phyloP scores from a whole-genome alignment of 164 flowering plant genomes.

The Buxus sempervirens region DNA sequence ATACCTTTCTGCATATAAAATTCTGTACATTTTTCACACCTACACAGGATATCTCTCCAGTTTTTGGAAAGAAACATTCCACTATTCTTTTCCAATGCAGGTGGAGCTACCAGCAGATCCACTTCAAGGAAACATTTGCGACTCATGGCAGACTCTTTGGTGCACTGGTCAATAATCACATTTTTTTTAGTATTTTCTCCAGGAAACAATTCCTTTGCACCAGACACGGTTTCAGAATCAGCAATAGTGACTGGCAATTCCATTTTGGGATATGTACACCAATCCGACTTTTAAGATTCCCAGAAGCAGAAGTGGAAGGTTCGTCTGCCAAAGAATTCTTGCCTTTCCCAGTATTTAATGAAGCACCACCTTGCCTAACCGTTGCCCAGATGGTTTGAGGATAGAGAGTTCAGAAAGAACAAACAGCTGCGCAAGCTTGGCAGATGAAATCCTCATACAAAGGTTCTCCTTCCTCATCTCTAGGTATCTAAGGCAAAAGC shows the following conservation, averaged over 20 bases:
- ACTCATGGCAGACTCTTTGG: conserved; percentile 15
- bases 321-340: conserved; percentile 25
- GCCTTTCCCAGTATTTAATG: conserved; percentile 27
- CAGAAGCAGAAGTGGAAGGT: conserved; percentile 24
- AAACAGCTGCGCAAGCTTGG: conserved; percentile 50
- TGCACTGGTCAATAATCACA: conserved; percentile 15
- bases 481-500: conserved; percentile 63
- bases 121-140: conserved; percentile 50
- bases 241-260: conserved; percentile 12
- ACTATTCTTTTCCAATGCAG: conserved; percentile 33
- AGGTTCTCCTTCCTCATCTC: conserved; percentile 93
- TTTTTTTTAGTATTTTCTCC: conserved; percentile 32
- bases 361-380: conserved; percentile 25
- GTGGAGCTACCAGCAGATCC: conserved; percentile 29
- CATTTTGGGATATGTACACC: conserved; percentile 11
- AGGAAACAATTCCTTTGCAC: conserved; percentile 13
- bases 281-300: conserved; percentile 25
- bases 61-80: conserved; percentile 76
- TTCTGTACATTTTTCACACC: conserved; percentile 55
- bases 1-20: conserved; percentile 55
- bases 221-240: conserved; percentile 22
- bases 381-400: conserved; percentile 54
- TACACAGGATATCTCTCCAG: conserved; percentile 86
- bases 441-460: conserved; percentile 89
- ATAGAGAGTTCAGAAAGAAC: conserved; percentile 64